Conservation (phyloP, 2,329 filamentous ascomycete genomes). For the Cladosporium velox region DNA sequence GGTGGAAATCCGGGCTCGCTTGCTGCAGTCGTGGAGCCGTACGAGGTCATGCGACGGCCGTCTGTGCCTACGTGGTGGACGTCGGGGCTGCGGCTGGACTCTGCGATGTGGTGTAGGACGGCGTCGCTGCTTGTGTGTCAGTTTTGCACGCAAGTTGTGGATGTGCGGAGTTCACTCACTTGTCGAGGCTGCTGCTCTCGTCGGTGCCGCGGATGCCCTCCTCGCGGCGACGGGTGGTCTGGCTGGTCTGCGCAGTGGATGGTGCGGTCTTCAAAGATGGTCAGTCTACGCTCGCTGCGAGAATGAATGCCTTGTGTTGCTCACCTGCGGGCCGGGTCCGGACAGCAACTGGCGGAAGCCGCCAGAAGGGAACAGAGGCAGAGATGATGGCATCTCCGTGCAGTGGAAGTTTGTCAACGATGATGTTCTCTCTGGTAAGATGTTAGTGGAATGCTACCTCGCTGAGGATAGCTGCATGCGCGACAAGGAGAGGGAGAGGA, state of each 20-base stretch:
- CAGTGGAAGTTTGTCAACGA: slow-evolving; percentile 4
- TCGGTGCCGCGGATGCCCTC: slow-evolving; percentile 23
- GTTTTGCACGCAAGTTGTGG: not conserved
- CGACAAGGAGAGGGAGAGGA: not conserved
- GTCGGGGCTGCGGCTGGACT: slow-evolving; percentile 23
- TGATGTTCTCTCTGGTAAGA: slow-evolving; percentile 14
- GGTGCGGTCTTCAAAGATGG: not conserved
- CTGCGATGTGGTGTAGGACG: slow-evolving; percentile 27
- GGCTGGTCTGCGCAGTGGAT: slow-evolving; percentile 3
- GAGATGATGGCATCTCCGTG: slow-evolving; percentile 7
- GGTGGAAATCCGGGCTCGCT: slow-evolving; percentile 13
- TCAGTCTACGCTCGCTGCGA: not conserved
- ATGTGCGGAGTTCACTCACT: slow-evolving; percentile 23
- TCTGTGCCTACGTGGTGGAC: slow-evolving; percentile 24
- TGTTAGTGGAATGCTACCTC: slow-evolving; percentile 14
- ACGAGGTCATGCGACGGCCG: slow-evolving; percentile 11
- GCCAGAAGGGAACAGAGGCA: slow-evolving; percentile 9
- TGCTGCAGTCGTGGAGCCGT: slow-evolving; percentile 8
- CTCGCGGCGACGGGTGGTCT: slow-evolving; percentile 7
- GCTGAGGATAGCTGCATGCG: slow-evolving; percentile 14
- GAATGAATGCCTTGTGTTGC: not conserved
- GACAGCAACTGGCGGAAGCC: slow-evolving; percentile 15
- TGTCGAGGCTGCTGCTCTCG: slow-evolving; percentile 27
- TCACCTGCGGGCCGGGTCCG: slow-evolving; percentile 8
- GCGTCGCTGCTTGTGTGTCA: slow-evolving; percentile 26